These are phyloP conservation scores for Rasamsonia emersonii DNA, from an alignment of 2,329 filamentous ascomycete species.

Conservation along the genomic window DNA sequence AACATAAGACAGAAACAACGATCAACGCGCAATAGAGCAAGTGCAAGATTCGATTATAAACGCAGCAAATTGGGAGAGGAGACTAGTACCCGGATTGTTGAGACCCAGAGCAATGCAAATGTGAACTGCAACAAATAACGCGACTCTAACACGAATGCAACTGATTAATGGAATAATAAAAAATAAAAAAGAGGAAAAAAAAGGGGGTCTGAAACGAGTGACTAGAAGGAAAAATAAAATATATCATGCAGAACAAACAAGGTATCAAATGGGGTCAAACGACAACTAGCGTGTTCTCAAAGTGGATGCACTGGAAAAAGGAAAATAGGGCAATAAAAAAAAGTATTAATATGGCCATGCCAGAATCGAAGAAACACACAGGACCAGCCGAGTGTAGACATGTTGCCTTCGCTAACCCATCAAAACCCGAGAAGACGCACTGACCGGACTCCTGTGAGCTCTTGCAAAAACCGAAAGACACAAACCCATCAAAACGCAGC, in stretches of 20 bases:
- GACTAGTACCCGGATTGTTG: conserved; percentile 1
- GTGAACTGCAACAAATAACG: too few relatives aligned
- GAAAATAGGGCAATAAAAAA: conserved; percentile 20
- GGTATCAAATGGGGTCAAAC: conserved; percentile 14
- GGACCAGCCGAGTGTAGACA: conserved; percentile 39
- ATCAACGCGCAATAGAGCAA: conserved; percentile 2
- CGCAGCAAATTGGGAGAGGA: conserved; percentile 3
- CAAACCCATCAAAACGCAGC: conserved; percentile 17
- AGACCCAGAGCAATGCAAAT: conserved; percentile 6
- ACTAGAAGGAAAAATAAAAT: conserved; percentile 6
- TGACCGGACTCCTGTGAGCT: conserved; percentile 37
- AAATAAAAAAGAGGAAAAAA: conserved; percentile 9
- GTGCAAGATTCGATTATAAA: too few relatives aligned
- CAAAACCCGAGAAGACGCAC: conserved; percentile 31
- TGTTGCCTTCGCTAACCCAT: conserved; percentile 26
- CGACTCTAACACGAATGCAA: conserved; percentile 6
- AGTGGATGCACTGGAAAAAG: conserved; percentile 24
- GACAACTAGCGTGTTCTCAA: too few relatives aligned
- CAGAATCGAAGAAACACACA: conserved; percentile 33
- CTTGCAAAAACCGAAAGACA: conserved; percentile 21
- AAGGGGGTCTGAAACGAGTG: conserved; percentile 7
- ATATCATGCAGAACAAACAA: conserved; percentile 19
- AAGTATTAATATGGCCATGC: conserved; percentile 31
- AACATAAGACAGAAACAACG: conserved; percentile 4
- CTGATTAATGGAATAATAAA: conserved; percentile 6